Conservation (phyloP, 2,329 filamentous ascomycete species). For the Cladorrhinum sp. region DNA sequence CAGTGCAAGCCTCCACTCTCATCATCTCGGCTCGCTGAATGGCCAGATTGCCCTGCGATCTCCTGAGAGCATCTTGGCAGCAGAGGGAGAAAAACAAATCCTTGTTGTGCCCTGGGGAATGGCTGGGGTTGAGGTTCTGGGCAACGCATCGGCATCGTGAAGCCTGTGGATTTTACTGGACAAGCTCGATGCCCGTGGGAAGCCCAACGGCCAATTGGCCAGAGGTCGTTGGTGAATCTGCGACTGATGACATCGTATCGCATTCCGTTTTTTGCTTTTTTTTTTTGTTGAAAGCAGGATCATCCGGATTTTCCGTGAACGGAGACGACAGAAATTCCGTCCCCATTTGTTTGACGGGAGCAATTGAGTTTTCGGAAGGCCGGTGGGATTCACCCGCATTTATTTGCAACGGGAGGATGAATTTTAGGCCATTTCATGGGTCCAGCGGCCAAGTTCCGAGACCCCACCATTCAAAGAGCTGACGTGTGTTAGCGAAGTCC, state of each 20-base stretch:
- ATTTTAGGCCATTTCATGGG: not conserved
- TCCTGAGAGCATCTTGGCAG: conserved; percentile 10
- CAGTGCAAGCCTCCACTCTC: conserved; percentile 9
- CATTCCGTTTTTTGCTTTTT: not conserved
- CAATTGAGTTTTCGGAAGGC: not conserved
- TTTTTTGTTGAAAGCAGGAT: not conserved
- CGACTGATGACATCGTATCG: not conserved
- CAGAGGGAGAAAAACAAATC: not conserved
- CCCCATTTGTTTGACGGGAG: not conserved
- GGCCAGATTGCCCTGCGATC: not conserved
- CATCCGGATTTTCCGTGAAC: not conserved
- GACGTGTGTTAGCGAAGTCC: not conserved
- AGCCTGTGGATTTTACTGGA: not conserved
- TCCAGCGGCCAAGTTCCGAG: not conserved
- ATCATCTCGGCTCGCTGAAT: not conserved
- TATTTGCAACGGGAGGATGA: too few relatives aligned
- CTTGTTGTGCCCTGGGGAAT: not conserved
- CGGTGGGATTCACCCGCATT: not conserved
- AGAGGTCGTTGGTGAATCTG: not conserved
- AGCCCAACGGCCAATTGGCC: not conserved
- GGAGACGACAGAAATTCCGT: not conserved
- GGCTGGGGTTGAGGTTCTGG: not conserved
- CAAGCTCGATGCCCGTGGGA: not conserved
- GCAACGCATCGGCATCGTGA: conserved; percentile 3
- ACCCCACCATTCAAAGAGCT: not conserved